phyloP scores from a whole-genome alignment of 129 eudicot species.

The Mikania micrantha region DNA sequence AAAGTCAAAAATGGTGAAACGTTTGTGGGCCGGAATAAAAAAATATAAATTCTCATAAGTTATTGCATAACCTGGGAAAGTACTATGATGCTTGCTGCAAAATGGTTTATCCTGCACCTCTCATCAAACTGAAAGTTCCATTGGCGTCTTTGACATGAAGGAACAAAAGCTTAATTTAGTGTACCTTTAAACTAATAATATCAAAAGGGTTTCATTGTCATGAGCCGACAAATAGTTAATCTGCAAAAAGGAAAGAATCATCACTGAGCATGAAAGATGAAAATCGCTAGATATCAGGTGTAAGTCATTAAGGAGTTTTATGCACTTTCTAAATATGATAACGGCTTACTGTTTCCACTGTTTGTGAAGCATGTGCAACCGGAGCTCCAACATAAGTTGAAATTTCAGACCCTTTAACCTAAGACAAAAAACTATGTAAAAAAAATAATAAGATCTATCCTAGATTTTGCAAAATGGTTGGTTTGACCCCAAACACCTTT shows the following conservation, averaged over 20 bases:
- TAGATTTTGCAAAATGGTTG: background rate
- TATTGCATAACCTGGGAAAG: constrained; percentile 74
- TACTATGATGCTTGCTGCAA: constrained; percentile 82
- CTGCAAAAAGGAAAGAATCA: constrained; percentile 31
- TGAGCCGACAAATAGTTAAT: constrained; percentile 94
- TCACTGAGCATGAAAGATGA: background rate
- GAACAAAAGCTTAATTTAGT: background rate
- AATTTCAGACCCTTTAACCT: constrained; percentile 90
- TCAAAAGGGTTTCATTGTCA: constrained; percentile 97
- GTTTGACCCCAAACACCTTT: background rate
- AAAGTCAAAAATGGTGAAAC: too few species aligned
- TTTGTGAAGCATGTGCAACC: constrained; percentile 67
- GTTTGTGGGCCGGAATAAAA: too few species aligned
- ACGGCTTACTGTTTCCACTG: constrained; percentile 73
- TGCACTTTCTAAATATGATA: background rate
- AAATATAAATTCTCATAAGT: background rate
- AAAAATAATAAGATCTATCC: background rate
- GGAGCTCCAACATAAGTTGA: constrained; percentile 57
- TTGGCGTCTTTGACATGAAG: constrained; percentile 51
- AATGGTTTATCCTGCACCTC: constrained; percentile 84
- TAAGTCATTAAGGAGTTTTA: background rate
- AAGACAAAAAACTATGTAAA: background rate
- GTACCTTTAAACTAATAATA: constrained; percentile 83
- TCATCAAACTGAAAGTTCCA: constrained; percentile 64
- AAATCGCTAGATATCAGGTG: background rate